These are phyloP conservation scores for Lolium rigidum DNA, from an alignment of 176 grass and related monocot genomes.

Conservation along the genomic window DNA sequence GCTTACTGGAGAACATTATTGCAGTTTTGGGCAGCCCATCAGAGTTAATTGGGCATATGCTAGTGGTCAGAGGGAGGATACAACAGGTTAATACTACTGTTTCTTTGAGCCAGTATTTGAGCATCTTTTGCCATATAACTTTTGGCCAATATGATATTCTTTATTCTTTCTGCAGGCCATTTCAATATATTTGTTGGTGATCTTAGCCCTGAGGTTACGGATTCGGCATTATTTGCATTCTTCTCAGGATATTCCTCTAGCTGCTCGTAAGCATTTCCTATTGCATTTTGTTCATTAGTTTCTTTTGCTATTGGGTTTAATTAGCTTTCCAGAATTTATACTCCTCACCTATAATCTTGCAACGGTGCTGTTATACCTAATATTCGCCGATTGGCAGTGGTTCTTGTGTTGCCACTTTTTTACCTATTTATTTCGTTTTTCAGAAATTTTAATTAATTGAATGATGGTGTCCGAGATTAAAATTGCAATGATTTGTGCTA, in stretches of 20 bases:
- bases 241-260: conserved; percentile 75
- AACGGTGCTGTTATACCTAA: neutral
- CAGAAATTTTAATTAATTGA: neutral
- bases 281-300: conserved; percentile 1
- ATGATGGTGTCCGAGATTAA: neutral
- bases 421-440: neutral
- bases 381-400: neutral
- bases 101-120: neutral
- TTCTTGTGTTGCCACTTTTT: neutral
- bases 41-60: conserved; percentile 92
- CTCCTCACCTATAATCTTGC: neutral
- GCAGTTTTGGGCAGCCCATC: conserved; percentile 83
- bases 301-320: neutral
- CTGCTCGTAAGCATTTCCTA: conserved; percentile 68
- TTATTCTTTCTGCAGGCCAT: conserved; percentile 55
- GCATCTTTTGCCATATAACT: conserved; percentile 22
- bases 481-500: conserved; percentile 3
- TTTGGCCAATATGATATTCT: conserved; percentile 20
- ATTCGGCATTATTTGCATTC: conserved; percentile 76
- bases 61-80: conserved; percentile 85
- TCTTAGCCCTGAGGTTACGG: conserved; percentile 88
- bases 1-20: conserved; percentile 29
- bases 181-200: conserved; percentile 93
- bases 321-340: conserved; percentile 24
- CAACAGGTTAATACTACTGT: conserved; percentile 62